Conservation (phyloP, 768 basidiomycete genomes). For the Leccinum disarticulatum region DNA sequence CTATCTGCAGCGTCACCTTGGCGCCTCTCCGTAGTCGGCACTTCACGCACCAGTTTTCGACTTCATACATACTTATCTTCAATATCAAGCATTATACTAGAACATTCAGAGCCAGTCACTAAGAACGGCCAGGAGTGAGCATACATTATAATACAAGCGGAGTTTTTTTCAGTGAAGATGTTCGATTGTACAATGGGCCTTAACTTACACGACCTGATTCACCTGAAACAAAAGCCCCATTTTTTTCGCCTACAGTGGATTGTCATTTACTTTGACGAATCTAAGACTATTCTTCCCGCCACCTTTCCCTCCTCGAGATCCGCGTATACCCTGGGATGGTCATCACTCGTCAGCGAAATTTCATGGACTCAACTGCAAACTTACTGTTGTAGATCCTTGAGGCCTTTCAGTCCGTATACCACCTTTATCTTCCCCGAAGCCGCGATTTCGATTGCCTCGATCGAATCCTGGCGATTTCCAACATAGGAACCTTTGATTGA, state of each 20-base stretch:
- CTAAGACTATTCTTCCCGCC: slow-evolving; percentile 43
- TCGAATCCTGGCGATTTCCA: slow-evolving; percentile 80
- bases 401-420: slow-evolving; percentile 44
- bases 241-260: background rate
- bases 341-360: background rate
- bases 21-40: background rate
- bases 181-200: background rate
- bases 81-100: background rate
- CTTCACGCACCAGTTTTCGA: background rate
- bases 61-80: too few relatives aligned
- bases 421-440: slow-evolving; percentile 68
- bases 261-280: slow-evolving; percentile 28
- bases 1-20: background rate
- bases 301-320: slow-evolving; percentile 41
- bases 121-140: background rate
- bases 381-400: slow-evolving; percentile 53
- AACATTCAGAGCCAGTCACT: background rate
- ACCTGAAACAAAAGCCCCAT: background rate
- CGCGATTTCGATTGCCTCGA: slow-evolving; percentile 79
- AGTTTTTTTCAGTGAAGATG: background rate
- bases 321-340: slow-evolving; percentile 35
- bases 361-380: slow-evolving; percentile 21
- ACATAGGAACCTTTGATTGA: slow-evolving; percentile 40
- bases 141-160: too few relatives aligned
- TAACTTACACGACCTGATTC: background rate